Evolutionary conservation across 495 filamentous ascomycete species (phyloP).

Genomic region (Daldinia childiae): DNA sequence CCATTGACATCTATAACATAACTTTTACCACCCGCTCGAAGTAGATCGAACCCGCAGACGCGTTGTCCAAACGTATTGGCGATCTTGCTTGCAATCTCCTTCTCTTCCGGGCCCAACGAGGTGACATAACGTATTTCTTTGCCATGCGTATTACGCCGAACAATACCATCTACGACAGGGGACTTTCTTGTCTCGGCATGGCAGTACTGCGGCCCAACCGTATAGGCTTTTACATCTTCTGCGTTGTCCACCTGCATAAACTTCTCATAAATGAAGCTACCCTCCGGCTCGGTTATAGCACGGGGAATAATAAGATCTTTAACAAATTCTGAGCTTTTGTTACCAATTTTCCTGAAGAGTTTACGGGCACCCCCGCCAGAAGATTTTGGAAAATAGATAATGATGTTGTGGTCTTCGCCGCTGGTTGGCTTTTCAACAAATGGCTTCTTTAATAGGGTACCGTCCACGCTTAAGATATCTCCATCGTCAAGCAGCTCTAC

Average conservation of each 20-base stretch:
- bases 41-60: conserved; percentile 95
- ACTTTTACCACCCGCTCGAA: conserved; percentile 86
- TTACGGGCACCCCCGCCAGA: conserved; percentile 87
- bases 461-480: conserved; percentile 88
- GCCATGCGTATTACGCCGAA: conserved; percentile 93
- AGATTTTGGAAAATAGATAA: conserved; percentile 91
- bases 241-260: conserved; percentile 96
- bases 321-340: conserved; percentile 96
- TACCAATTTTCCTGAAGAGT: conserved; percentile 95
- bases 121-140: conserved; percentile 98
- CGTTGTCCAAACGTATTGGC: conserved; percentile 91
- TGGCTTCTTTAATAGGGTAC: conserved; percentile 81
- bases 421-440: conserved; percentile 99
- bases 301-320: conserved; percentile 76
- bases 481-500: conserved; percentile 87
- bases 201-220: conserved; percentile 91
- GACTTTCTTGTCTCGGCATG: conserved; percentile 98
- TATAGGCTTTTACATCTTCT: conserved; percentile 99
- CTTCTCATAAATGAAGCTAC: conserved; percentile 95
- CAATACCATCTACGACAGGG: conserved; percentile 94
- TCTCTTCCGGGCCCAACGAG: conserved; percentile 80
- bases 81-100: conserved; percentile 86
- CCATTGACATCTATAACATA: conserved; percentile 99
- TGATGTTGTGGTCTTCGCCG: conserved; percentile 98
- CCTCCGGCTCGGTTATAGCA: conserved; percentile 76